Evolutionary conservation across 768 basidiomycete genomes (phyloP).

Genomic region (Mycena belliarum): DNA sequence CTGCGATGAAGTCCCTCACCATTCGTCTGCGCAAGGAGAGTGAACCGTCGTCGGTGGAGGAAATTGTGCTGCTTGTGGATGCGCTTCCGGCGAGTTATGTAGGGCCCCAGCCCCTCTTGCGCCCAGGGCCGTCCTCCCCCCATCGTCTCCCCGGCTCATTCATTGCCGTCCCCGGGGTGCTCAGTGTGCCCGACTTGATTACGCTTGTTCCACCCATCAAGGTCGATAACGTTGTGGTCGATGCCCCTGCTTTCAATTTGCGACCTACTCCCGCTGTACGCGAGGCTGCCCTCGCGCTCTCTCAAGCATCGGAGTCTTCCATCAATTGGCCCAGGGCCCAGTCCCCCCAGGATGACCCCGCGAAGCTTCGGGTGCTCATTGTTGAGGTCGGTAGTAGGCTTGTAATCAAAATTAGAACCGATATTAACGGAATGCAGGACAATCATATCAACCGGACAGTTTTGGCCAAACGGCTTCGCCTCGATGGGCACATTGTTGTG

Average conservation of each 20-base stretch:
- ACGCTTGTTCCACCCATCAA: slow-evolving; percentile 38
- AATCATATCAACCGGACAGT: slow-evolving; percentile 75
- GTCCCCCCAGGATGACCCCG: slow-evolving; percentile 5
- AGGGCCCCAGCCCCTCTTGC: slow-evolving; percentile 7
- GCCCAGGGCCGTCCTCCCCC: slow-evolving; percentile 3
- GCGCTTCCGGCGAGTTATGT: slow-evolving; percentile 44
- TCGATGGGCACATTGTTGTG: slow-evolving; percentile 66
- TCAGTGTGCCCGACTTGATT: slow-evolving; percentile 29
- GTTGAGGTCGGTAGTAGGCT: slow-evolving; percentile 55
- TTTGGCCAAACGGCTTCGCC: slow-evolving; percentile 63
- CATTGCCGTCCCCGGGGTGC: slow-evolving; percentile 15
- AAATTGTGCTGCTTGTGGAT: slow-evolving; percentile 51
- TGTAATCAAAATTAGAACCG: background rate
- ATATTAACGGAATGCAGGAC: slow-evolving; percentile 41
- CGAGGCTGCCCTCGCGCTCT: background rate
- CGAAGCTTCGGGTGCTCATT: slow-evolving; percentile 52
- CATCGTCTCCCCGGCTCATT: background rate
- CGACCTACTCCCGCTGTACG: slow-evolving; percentile 1
- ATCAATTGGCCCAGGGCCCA: background rate
- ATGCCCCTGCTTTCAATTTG: slow-evolving; percentile 19
- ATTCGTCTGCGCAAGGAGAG: slow-evolving; percentile 30
- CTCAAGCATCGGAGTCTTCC: background rate
- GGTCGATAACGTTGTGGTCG: slow-evolving; percentile 28
- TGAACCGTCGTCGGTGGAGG: slow-evolving; percentile 27
- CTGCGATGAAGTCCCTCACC: slow-evolving; percentile 20